Conservation (phyloP, 2,329 filamentous ascomycete species). For the Raffaelea ambrosiae region DNA sequence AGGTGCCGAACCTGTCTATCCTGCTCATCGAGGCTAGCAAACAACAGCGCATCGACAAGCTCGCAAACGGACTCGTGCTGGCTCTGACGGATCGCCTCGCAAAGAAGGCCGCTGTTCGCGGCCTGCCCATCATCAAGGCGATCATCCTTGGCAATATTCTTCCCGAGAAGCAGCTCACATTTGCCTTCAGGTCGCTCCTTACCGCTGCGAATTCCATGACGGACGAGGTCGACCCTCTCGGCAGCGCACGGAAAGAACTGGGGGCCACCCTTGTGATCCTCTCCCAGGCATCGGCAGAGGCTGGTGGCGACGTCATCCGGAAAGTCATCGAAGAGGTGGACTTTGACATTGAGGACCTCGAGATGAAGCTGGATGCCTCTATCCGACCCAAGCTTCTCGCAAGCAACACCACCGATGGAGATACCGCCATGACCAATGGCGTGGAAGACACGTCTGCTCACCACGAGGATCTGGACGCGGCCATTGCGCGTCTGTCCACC, state of each 20-base stretch:
- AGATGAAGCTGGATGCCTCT: slow-evolving; percentile 64
- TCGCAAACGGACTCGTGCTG: slow-evolving; percentile 64
- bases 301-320: slow-evolving; percentile 57
- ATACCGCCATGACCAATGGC: slow-evolving; percentile 37
- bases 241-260: slow-evolving; percentile 52
- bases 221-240: slow-evolving; percentile 43
- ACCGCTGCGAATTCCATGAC: slow-evolving; percentile 50
- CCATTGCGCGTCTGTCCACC: slow-evolving; percentile 29
- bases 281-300: slow-evolving; percentile 48
- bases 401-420: slow-evolving; percentile 28
- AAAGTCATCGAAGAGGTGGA: slow-evolving; percentile 58
- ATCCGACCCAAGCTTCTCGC: slow-evolving; percentile 48
- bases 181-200: slow-evolving; percentile 58
- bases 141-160: slow-evolving; percentile 53
- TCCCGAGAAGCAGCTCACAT: slow-evolving; percentile 52
- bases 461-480: slow-evolving; percentile 28
- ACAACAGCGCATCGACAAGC: slow-evolving; percentile 60
- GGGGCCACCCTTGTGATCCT: slow-evolving; percentile 60
- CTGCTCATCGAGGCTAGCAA: slow-evolving; percentile 53
- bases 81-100: slow-evolving; percentile 53
- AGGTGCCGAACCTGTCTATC: slow-evolving; percentile 49
- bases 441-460: slow-evolving; percentile 2
- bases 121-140: slow-evolving; percentile 51
- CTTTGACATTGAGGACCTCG: slow-evolving; percentile 65
- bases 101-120: slow-evolving; percentile 49